Evolutionary conservation across 345 rosid species (phyloP).

Genomic region (Bruguiera sexangula): DNA sequence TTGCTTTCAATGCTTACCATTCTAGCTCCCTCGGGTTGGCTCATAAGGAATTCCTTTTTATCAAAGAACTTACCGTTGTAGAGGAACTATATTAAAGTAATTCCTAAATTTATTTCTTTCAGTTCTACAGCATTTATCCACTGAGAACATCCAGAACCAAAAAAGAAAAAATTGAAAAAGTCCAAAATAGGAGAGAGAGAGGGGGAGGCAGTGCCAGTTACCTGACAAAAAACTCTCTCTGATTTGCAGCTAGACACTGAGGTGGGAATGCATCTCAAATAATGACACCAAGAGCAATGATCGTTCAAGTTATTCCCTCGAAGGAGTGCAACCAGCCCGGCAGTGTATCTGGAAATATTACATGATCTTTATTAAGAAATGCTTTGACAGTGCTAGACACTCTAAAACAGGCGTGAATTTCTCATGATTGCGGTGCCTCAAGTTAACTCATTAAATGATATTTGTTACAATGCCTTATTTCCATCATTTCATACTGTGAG

Average conservation of each 20-base stretch:
- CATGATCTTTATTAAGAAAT: neutral
- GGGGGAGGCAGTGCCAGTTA: slow-evolving; percentile 15
- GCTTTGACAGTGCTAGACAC: neutral
- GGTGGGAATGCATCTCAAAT: slow-evolving; percentile 21
- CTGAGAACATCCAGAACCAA: too few relatives aligned
- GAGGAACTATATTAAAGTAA: too few relatives aligned
- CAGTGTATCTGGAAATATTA: slow-evolving; percentile 22
- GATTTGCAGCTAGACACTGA: slow-evolving; percentile 33
- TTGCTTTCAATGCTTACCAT: too few relatives aligned
- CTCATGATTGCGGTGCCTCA: neutral
- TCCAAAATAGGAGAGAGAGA: too few relatives aligned
- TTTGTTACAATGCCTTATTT: too few relatives aligned
- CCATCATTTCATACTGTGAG: too few relatives aligned
- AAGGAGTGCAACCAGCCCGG: slow-evolving; percentile 18
- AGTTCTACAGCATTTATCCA: too few relatives aligned
- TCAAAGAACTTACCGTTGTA: too few relatives aligned
- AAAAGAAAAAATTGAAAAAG: too few relatives aligned
- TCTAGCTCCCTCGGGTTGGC: too few relatives aligned
- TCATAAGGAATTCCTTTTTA: too few relatives aligned
- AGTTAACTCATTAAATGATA: neutral
- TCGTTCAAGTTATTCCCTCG: slow-evolving; percentile 18
- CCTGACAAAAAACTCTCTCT: slow-evolving; percentile 52
- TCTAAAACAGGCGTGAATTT: neutral
- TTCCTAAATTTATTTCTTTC: too few relatives aligned
- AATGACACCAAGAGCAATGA: slow-evolving; percentile 20